Base-by-base conservation (phyloP, 352 stramenopile genomes). In the Halophytophthora batemanensis region DNA sequence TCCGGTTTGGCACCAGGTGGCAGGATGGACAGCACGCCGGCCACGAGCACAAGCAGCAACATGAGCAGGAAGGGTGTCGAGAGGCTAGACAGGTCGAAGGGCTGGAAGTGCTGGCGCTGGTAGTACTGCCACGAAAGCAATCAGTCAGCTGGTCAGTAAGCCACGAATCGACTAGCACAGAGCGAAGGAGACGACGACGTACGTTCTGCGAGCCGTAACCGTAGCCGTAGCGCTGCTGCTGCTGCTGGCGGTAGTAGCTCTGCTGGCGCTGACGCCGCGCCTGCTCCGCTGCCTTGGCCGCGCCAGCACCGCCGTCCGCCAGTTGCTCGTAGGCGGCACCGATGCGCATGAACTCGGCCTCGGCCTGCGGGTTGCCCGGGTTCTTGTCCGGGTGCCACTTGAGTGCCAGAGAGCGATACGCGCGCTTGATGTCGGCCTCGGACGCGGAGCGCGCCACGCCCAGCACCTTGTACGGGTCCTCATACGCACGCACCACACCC, bases 331-430 rank as follows among this genome's bases (percentile, higher is more conserved):
- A 93, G 0, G 83, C 83, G 3, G 64, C 64, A 21, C 75, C 69
- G 45, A 93, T 82, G 36, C 74, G 75, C 76, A 91, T 80, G 42
- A 93, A 93, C 56, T 89, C 60, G 38, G 82, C 56, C 60, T 89
- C 75, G 0, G 83, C 83, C 10, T 85, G 40, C 1, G 77, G 66
- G 46, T 90, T 83, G 2, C 69, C 73, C 31, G 52, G 70, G 47
- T 92, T 92, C 71, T 96, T 96, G 66, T 97, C 89, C 3, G 89
- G 89, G 50, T 97, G 89, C 74, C 83, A 93, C 54, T 97, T 95
- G 35, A 96, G 66, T 22, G 89, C 87, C 23, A 96, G 56, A 35
- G 77, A 66, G 4, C 85, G 74, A 50, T 97, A 97, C 23, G 83
- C 83, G 45, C 78, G 79, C 62, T 92, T 92, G 65, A 94, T 86